A percentile compares a stretch with the other conserved stretches of the same genome.
Conservation (phyloP, 73 alveolate species). For the Paramecium caudatum region DNA sequence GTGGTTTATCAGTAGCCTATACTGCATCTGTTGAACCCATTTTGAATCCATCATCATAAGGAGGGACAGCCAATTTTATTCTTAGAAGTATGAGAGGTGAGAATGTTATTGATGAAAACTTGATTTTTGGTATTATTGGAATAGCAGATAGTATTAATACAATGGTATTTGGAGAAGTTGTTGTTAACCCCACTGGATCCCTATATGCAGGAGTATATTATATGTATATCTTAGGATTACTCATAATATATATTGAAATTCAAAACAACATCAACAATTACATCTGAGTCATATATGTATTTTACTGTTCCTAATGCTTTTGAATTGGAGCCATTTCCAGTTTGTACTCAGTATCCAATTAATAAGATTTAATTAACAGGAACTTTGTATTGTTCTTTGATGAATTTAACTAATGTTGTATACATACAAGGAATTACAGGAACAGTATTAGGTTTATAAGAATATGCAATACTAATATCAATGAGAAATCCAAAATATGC, state of each 20-base stretch:
- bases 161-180: slow-evolving; percentile 65
- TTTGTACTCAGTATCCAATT: slow-evolving; percentile 44
- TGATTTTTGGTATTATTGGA: slow-evolving; percentile 74
- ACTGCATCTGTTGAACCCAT: slow-evolving; percentile 72
- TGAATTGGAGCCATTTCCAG: slow-evolving; percentile 47
- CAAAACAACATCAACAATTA: slow-evolving; percentile 33
- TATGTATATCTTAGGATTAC: slow-evolving; percentile 38
- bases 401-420: slow-evolving; percentile 26
- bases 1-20: slow-evolving; percentile 39
- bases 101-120: slow-evolving; percentile 74
- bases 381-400: slow-evolving; percentile 43
- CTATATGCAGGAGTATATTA: slow-evolving; percentile 63
- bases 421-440: slow-evolving; percentile 70
- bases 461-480: slow-evolving; percentile 51
- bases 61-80: slow-evolving; percentile 75
- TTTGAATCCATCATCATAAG: slow-evolving; percentile 67
- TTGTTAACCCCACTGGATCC: slow-evolving; percentile 66
- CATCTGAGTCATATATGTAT: slow-evolving; percentile 52
- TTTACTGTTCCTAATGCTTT: slow-evolving; percentile 54
- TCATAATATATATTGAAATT: slow-evolving; percentile 65
- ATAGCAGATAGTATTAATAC: slow-evolving; percentile 67
- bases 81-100: slow-evolving; percentile 68
- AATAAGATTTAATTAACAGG: slow-evolving; percentile 67
- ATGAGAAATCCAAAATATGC: slow-evolving; percentile 76
- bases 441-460: slow-evolving; percentile 22